These are phyloP conservation scores for Dipteronia dyeriana DNA, from an alignment of 345 rosid species.

Conservation along the genomic window DNA sequence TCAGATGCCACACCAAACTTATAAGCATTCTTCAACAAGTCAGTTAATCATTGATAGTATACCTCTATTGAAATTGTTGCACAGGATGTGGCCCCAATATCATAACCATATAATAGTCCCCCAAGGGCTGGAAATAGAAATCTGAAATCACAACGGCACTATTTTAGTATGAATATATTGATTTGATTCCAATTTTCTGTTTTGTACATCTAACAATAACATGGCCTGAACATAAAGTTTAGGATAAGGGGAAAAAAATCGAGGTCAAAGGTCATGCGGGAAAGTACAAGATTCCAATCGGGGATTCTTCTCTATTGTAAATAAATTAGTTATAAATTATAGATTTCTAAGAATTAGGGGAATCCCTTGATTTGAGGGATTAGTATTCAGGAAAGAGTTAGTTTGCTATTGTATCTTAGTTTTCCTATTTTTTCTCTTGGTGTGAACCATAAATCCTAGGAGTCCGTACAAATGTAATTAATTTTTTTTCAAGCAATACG, in stretches of 20 bases:
- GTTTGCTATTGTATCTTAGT: no score
- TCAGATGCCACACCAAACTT: background rate
- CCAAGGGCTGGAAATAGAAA: conserved; percentile 99
- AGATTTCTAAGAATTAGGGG: no score
- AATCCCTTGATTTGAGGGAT: no score
- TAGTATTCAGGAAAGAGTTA: no score
- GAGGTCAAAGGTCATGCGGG: background rate
- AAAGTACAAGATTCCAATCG: no score
- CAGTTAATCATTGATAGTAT: conserved; percentile 17
- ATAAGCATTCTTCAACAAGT: background rate
- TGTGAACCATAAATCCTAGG: no score
- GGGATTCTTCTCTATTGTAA: no score
- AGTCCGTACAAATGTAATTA: no score
- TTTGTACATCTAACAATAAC: background rate
- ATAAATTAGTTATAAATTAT: no score
- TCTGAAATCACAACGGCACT: conserved; percentile 48
- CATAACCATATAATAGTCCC: conserved; percentile 91
- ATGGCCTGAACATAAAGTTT: conserved; percentile 3
- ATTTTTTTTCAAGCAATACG: no score
- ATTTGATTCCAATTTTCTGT: conserved; percentile 1
- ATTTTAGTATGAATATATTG: conserved; percentile 6
- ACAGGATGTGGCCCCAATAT: conserved; percentile 94
- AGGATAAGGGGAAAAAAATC: background rate
- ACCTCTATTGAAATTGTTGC: conserved; percentile 85
- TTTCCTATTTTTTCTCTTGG: no score